phyloP scores from a whole-genome alignment of 2,329 filamentous ascomycete genomes.

The Arthrobotrys conoides region DNA sequence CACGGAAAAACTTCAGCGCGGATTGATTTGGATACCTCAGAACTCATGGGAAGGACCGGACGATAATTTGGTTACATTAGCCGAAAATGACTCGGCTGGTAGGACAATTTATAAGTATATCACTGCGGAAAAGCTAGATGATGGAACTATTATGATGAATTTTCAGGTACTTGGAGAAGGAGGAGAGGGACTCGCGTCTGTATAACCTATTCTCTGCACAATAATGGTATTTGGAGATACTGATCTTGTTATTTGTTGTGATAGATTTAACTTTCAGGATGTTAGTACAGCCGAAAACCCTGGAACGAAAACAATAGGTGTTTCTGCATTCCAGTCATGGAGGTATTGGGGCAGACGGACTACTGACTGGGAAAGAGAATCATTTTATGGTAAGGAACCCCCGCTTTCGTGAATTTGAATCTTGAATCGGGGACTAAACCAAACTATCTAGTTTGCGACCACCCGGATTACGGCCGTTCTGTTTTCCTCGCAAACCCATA shows the following conservation, averaged over 20 bases:
- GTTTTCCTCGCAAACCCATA: slow-evolving; percentile 51
- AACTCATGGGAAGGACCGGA: not conserved
- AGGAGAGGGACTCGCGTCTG: slow-evolving; percentile 12
- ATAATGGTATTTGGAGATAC: not conserved
- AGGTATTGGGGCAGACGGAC: not conserved
- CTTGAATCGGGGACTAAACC: not conserved
- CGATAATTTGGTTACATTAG: slow-evolving; percentile 23
- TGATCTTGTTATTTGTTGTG: not conserved
- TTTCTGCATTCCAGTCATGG: not conserved
- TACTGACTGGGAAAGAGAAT: not conserved
- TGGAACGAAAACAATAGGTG: slow-evolving; percentile 8
- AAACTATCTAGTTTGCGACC: slow-evolving; percentile 31
- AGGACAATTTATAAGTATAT: not conserved
- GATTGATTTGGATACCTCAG: slow-evolving; percentile 35
- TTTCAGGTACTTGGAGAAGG: not conserved
- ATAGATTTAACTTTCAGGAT: slow-evolving; percentile 40
- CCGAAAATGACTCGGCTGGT: slow-evolving; percentile 5
- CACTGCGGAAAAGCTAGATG: slow-evolving; percentile 17
- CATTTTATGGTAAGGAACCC: slow-evolving; percentile 35
- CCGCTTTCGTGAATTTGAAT: not conserved
- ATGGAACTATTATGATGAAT: slow-evolving; percentile 32
- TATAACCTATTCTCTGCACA: no score
- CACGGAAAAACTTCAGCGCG: not conserved
- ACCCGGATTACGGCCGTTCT: slow-evolving; percentile 36
- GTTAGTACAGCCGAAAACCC: not conserved